Evolutionary conservation across 495 filamentous ascomycete species (phyloP).

Genomic region (Trichoderma gamsii): DNA sequence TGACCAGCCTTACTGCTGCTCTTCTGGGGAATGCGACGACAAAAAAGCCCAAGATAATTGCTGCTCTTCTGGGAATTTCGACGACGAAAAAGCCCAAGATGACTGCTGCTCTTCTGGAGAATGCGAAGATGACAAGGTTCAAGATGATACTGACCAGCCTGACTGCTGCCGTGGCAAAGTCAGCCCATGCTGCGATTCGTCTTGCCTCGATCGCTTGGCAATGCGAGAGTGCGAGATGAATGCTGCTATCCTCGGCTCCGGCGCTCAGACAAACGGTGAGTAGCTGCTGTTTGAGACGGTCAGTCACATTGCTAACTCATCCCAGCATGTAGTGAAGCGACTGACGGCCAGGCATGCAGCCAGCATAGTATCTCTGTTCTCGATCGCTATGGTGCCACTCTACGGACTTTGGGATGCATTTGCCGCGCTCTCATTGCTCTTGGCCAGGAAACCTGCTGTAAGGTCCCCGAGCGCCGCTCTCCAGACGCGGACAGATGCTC

Average conservation of each 20-base stretch:
- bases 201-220: slow-evolving; percentile 45
- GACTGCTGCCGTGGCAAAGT: slow-evolving; percentile 13
- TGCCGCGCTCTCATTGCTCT: slow-evolving; percentile 48
- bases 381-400: slow-evolving; percentile 33
- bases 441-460: slow-evolving; percentile 49
- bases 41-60: too few species aligned
- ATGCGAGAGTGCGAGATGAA: slow-evolving; percentile 32
- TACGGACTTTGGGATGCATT: slow-evolving; percentile 48
- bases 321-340: slow-evolving; percentile 20
- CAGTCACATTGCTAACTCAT: background rate
- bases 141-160: too few species aligned
- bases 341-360: slow-evolving; percentile 25
- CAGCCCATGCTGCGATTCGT: slow-evolving; percentile 30
- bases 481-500: too few species aligned
- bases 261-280: background rate
- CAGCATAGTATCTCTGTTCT: slow-evolving; percentile 30
- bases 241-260: background rate
- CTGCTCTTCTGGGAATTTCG: too few species aligned
- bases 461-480: slow-evolving; percentile 18
- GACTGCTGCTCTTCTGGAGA: too few species aligned
- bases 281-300: background rate
- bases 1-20: too few species aligned
- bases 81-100: too few species aligned
- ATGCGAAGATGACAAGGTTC: too few species aligned
- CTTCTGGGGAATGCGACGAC: too few species aligned